phyloP scores from a whole-genome alignment of 352 stramenopile genomes.

The Globisporangium mamillatum region DNA sequence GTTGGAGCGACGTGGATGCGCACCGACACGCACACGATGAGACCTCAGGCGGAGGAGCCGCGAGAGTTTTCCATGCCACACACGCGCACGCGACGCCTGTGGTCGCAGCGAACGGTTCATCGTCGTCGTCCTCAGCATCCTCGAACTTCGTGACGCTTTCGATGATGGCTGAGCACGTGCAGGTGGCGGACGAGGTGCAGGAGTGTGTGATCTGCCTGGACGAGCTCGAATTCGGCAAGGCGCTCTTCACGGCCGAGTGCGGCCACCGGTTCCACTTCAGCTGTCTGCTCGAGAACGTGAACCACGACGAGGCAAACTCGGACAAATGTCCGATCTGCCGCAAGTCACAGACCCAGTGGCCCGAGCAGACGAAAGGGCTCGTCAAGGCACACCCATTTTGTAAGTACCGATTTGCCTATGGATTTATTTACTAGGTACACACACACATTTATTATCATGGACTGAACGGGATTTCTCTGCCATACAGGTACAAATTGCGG shows the following conservation, averaged over 20 bases:
- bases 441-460: background rate
- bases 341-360: slow-evolving; percentile 81
- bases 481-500: slow-evolving; percentile 64
- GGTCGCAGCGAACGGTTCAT: slow-evolving; percentile 2
- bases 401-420: slow-evolving; percentile 19
- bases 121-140: background rate
- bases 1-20: slow-evolving; percentile 69
- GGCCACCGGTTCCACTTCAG: slow-evolving; percentile 86
- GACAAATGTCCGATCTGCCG: slow-evolving; percentile 89
- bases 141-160: slow-evolving; percentile 34
- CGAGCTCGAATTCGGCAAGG: slow-evolving; percentile 56
- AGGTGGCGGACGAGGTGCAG: slow-evolving; percentile 33
- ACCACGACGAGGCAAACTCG: slow-evolving; percentile 86
- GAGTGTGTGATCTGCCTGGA: slow-evolving; percentile 88
- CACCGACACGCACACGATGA: slow-evolving; percentile 22
- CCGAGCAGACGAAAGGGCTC: slow-evolving; percentile 79
- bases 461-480: background rate
- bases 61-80: slow-evolving; percentile 16
- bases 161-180: slow-evolving; percentile 24
- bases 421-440: background rate
- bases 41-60: background rate
- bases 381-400: slow-evolving; percentile 86
- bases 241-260: slow-evolving; percentile 84
- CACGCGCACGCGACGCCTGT: slow-evolving; percentile 15
- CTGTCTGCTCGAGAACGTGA: slow-evolving; percentile 86